phyloP scores from a whole-genome alignment of 176 grass and related monocot species.

The Triticum aestivum region DNA sequence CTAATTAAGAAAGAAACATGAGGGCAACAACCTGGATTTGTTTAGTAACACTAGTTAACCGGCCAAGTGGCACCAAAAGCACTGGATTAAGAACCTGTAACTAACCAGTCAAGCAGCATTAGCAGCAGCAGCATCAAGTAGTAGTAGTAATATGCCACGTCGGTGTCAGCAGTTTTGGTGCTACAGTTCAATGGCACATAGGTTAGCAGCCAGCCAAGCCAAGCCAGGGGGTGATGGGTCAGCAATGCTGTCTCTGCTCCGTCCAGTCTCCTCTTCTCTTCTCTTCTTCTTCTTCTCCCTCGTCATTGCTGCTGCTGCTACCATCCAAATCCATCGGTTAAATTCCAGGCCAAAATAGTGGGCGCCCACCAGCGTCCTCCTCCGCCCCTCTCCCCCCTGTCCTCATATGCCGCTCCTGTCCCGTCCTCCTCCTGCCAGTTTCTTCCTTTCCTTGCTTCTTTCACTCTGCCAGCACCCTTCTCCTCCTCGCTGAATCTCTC shows the following conservation, averaged over 20 bases:
- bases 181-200: background rate
- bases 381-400: background rate
- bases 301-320: background rate
- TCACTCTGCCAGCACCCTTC: background rate
- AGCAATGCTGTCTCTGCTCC: background rate
- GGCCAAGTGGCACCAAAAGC: too few species aligned
- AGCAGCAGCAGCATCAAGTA: too few species aligned
- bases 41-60: background rate
- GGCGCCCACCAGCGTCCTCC: conserved; percentile 11
- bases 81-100: background rate
- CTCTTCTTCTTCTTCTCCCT: background rate
- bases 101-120: background rate
- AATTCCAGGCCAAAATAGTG: conserved; percentile 32
- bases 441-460: background rate
- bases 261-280: background rate
- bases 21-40: background rate
- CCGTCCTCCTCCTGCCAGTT: background rate
- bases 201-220: background rate
- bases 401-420: conserved; percentile 20
- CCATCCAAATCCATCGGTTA: conserved; percentile 21
- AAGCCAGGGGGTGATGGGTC: too few species aligned
- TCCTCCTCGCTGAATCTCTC: conserved; percentile 1
- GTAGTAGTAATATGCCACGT: background rate
- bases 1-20: background rate
- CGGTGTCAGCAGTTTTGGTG: background rate